Base-by-base conservation (phyloP, 129 eudicot genomes). In the Lactuca saligna region DNA sequence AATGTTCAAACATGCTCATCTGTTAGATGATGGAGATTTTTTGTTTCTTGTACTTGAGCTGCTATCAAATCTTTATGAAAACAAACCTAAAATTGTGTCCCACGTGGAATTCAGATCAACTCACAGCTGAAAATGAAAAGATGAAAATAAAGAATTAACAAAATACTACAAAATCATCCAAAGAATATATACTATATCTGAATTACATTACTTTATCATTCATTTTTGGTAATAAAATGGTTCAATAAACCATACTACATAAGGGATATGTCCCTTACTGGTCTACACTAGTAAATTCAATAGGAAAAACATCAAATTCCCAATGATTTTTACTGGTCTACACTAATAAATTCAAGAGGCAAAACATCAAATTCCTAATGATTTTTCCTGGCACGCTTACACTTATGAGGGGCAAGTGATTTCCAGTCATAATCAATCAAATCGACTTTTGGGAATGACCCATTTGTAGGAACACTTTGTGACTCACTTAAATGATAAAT, bases 21-120 rank as follows among this genome's bases (percentile, higher is more conserved):
- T 96, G 74, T 80, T 82, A 65, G 82, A 17, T 35, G 97, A 82
- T 57, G 97, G 78, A 64, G 86, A 48, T 59, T 83, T 90, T 6
- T 87, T 95, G 55, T 81, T 85, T 79, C 80, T 83, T 67, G 96
- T 87, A 60, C 85, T 69, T 17, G 95, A 87, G 69, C 78, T 15
- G 60, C 97, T 88, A 63, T 73, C 81, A 46, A 85, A 80, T 44
- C 72, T 78, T 66, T 81, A 86, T 33, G 83, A 50, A 78, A 83
- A 57, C 77, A 81, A 76, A 11, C 80, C 80, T n/a, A 79, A 20
- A 54, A 82, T 76, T 70, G 69, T 78, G 57, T 85, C 86, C 92
- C 87, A 91, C 3, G 88, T 83, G 8, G 86, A 75, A 75, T 61
- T 72, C 61, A 76, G 54, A 63, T 77, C 86, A 7, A 86, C 69